A percentile compares a stretch with the other conserved stretches of the same genome.
phyloP scores from a whole-genome alignment of 2,329 filamentous ascomycete genomes.

The Delphinella strobiligena region DNA sequence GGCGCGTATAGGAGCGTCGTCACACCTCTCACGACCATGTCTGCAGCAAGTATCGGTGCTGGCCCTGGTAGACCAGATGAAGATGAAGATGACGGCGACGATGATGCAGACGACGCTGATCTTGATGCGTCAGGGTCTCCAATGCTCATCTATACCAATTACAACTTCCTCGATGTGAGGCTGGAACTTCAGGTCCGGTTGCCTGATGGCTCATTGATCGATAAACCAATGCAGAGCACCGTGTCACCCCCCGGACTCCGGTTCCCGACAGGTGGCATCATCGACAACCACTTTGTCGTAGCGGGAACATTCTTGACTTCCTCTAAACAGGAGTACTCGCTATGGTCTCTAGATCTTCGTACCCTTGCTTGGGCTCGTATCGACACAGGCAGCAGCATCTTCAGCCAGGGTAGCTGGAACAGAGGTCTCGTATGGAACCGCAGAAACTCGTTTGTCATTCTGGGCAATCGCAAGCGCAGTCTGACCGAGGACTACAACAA shows the following conservation, averaged over 20 bases:
- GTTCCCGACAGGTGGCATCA: conserved; percentile 91
- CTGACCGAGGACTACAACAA: conserved; percentile 98
- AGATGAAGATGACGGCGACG: conserved; percentile 25
- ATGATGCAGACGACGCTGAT: conserved; percentile 11
- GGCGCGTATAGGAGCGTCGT: conserved; percentile 95
- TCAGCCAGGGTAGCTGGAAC: conserved; percentile 97
- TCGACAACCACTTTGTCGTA: conserved; percentile 93
- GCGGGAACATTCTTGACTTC: conserved; percentile 96
- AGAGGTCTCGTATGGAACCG: conserved; percentile 86
- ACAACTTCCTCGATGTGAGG: conserved; percentile 96
- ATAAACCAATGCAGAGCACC: conserved; percentile 77
- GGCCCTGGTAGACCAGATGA: conserved; percentile 30
- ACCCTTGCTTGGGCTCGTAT: conserved; percentile 91
- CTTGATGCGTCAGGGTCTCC: conserved; percentile 37
- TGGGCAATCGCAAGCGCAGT: conserved; percentile 86
- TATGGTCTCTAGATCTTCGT: conserved; percentile 86
- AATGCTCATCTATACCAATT: conserved; percentile 98
- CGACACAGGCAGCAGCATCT: conserved; percentile 85
- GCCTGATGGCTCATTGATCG: conserved; percentile 69
- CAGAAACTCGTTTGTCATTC: conserved; percentile 87
- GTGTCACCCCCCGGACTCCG: conserved; percentile 85
- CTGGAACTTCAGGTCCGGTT: conserved; percentile 82
- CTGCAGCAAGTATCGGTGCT: conserved; percentile 55
- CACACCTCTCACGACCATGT: conserved; percentile 60
- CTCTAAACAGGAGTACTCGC: conserved; percentile 93